These are phyloP conservation scores for Alternaria angustiovoidea DNA, from an alignment of 2,329 filamentous ascomycete genomes.

Conservation along the genomic window DNA sequence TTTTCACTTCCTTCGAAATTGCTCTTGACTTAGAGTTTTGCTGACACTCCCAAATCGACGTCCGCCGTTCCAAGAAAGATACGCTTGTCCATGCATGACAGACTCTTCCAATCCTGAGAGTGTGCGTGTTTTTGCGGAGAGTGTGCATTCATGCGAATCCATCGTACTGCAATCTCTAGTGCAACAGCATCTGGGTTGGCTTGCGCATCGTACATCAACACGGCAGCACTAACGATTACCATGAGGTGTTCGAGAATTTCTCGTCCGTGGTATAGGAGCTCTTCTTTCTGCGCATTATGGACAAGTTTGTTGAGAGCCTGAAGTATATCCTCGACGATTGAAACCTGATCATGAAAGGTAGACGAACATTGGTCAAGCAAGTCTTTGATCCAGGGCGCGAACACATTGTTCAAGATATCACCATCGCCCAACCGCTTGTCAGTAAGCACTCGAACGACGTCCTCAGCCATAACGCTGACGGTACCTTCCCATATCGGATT, in stretches of 20 bases:
- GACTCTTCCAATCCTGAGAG: conserved; percentile 10
- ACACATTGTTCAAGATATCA: conserved; percentile 28
- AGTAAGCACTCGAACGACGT: conserved; percentile 56
- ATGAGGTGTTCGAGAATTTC: conserved; percentile 41
- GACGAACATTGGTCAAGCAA: conserved; percentile 19
- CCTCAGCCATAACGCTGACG: conserved; percentile 71
- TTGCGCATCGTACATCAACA: conserved; percentile 51
- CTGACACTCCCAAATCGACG: not conserved
- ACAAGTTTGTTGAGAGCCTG: conserved; percentile 16
- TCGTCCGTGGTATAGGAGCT: conserved; percentile 37
- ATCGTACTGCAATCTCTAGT: conserved; percentile 48
- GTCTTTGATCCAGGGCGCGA: conserved; percentile 27
- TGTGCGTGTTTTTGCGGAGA: not conserved
- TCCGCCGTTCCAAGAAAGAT: conserved; percentile 27
- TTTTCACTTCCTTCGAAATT: not conserved
- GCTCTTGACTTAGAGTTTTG: conserved; percentile 14
- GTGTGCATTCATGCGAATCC: conserved; percentile 29
- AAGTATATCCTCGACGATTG: conserved; percentile 20
- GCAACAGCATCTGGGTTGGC: conserved; percentile 44
- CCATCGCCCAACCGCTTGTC: conserved; percentile 43
- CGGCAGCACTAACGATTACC: conserved; percentile 46
- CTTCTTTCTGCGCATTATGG: conserved; percentile 22
- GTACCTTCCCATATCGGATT: conserved; percentile 77
- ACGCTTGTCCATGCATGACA: conserved; percentile 23
- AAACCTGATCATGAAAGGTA: conserved; percentile 17